phyloP scores from a whole-genome alignment of 768 basidiomycete species.

The Hygrophorus russula region DNA sequence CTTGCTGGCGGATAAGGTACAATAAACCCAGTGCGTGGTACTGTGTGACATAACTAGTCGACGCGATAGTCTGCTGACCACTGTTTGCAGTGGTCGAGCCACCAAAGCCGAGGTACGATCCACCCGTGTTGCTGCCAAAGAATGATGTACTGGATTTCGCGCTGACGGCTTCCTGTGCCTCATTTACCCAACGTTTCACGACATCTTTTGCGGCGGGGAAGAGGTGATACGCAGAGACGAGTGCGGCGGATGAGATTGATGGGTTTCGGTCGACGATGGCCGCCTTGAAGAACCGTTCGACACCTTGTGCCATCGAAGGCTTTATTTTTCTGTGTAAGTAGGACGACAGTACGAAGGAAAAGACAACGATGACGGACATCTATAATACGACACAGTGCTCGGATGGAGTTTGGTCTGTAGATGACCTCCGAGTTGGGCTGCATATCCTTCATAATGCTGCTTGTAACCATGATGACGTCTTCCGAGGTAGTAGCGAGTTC shows the following conservation, averaged over 20 bases:
- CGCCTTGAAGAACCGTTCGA: constrained; percentile 98
- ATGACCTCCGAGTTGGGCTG: constrained; percentile 98
- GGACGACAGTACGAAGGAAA: not conserved
- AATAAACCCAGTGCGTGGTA: constrained; percentile 93
- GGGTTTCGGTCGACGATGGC: constrained; percentile 96
- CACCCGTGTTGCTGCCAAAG: constrained; percentile 40
- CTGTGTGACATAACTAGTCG: constrained; percentile 89
- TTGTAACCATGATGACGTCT: constrained; percentile 99
- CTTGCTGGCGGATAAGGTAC: constrained; percentile 92
- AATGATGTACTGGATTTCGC: constrained; percentile 70
- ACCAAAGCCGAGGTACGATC: constrained; percentile 69
- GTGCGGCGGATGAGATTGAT: constrained; percentile 89
- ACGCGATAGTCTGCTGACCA: constrained; percentile 68
- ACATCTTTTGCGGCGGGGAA: constrained; percentile 91
- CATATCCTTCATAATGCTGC: constrained; percentile 99
- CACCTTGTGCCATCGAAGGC: constrained; percentile 99
- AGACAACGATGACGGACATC: constrained; percentile 57
- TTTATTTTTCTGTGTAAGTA: constrained; percentile 19
- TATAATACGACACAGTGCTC: constrained; percentile 91
- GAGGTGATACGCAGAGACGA: constrained; percentile 95
- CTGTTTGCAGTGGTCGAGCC: constrained; percentile 36
- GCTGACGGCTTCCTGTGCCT: constrained; percentile 92
- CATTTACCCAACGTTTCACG: constrained; percentile 99
- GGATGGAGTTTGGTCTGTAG: constrained; percentile 94
- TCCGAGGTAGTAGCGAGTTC: constrained; percentile 93